Base-by-base conservation (phyloP, 306 rosid genomes). In the Sicyos baderoa region DNA sequence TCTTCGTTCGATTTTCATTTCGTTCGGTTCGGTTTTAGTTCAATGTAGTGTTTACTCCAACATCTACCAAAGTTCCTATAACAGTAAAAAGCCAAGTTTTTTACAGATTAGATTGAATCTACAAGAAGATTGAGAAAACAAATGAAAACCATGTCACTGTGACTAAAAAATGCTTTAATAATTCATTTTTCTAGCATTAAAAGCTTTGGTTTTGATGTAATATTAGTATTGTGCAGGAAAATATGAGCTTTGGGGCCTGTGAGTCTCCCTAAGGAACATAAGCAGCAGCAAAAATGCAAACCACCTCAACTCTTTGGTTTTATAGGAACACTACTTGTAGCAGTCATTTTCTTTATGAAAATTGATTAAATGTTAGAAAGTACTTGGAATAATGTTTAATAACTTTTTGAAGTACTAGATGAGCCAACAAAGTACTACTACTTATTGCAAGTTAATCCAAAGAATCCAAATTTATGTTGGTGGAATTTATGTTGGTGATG, bases 161-260 rank as follows among this genome's bases (percentile, higher is more conserved):
- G 13, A 35, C 50, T 18, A 3, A 11, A 62, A 62, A 62, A 10
- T 18, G 29, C 51, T n/a, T 15, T 35, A 2, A 18, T 10, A 37
- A 40, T 7, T 17, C 7, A 23, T n/a, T 21, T 68, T 13, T 50
- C 6, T 16, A 51, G n/a, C 49, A 40, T 9, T 8, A 27, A 8
- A 51, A 69, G 21, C 50, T 19, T 40, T 40, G 45, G 12, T 40
- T 40, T 49, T 49, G 53, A 49, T 49, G 2, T 15, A 12, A 21
- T 40, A 40, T 40, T 40, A 57, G n/a, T n/a, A n/a, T n/a, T n/a
- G n/a, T 60, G 54, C 89, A 90, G 96, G 82, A 53, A 66, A 90
- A 87, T 81, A 72, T 23, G 83, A 84, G 77, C 66, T 78, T 65
- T 66, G 95, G 95, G 64, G 81, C 48, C 29, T 90, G 96, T 75